A percentile compares a stretch with the other conserved stretches of the same genome.
Conservation (phyloP, 257 asterid genomes). For the Marsdenia floribunda region DNA sequence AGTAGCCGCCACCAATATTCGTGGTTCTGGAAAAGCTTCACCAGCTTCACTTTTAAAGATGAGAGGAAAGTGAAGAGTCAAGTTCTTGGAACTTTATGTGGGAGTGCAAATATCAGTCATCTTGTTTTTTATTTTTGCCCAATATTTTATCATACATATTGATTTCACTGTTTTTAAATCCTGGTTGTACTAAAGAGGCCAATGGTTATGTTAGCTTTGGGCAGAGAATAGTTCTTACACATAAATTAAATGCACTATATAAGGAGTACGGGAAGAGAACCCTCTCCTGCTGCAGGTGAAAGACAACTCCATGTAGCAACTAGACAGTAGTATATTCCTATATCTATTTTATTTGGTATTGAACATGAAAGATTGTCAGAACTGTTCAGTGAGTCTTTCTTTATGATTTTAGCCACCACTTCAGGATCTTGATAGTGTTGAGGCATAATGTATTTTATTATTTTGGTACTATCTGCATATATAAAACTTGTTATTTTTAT, state of each 20-base stretch:
- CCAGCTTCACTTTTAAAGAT: background rate
- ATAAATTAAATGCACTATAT: background rate
- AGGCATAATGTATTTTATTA: background rate
- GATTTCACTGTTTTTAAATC: background rate
- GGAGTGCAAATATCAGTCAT: background rate
- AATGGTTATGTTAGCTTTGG: background rate
- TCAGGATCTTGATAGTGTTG: background rate
- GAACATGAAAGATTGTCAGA: constrained; percentile 10
- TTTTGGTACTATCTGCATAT: background rate
- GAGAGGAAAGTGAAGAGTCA: background rate
- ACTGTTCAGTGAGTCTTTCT: constrained; percentile 1
- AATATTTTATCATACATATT: background rate
- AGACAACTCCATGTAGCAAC: background rate
- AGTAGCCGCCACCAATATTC: background rate
- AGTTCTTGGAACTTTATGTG: background rate
- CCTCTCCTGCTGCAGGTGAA: constrained; percentile 6
- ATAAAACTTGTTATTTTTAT: background rate
- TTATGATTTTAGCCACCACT: background rate
- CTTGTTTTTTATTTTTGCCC: background rate
- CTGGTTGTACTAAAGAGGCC: background rate
- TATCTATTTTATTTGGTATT: background rate
- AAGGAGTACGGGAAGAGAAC: background rate
- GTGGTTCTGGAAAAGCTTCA: background rate
- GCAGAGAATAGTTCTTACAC: background rate
- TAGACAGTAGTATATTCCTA: background rate